Conservation (phyloP, 352 stramenopile species). For the Pythium plurisporium region DNA sequence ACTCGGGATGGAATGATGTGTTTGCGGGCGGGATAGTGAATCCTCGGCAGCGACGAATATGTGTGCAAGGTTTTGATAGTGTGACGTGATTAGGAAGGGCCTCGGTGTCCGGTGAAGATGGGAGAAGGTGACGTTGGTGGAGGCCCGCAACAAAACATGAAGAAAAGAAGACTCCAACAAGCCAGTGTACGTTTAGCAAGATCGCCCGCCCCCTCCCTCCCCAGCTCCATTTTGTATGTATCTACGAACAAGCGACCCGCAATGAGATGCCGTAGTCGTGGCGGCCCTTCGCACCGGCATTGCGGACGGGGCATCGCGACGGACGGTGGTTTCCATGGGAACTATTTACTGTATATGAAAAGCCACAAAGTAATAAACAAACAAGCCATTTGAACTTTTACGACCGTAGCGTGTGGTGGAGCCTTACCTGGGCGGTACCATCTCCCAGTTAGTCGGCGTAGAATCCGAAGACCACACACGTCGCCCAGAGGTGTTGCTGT, state of each 20-base stretch:
- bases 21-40: no score
- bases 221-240: constrained; percentile 23
- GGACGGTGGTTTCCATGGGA: not conserved
- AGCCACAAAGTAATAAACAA: constrained; percentile 22
- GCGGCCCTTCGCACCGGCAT: not conserved
- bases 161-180: not conserved
- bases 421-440: no score
- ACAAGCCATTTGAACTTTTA: constrained; percentile 15
- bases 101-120: constrained; percentile 1
- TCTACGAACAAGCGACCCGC: constrained; percentile 14
- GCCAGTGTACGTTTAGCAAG: constrained; percentile 16
- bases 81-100: constrained; percentile 13
- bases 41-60: no score
- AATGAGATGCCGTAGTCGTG: not conserved
- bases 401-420: not conserved
- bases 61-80: constrained; percentile 15
- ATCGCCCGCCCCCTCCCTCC: not conserved
- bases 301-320: not conserved
- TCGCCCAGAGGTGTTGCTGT: constrained; percentile 86
- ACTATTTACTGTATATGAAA: constrained; percentile 30
- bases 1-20: no score
- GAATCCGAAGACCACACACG: constrained; percentile 87
- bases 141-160: constrained; percentile 3
- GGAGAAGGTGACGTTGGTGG: not conserved
- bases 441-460: constrained; percentile 91